Percentiles rank a stretch among this genome's conserved stretches.
Evolutionary conservation across 2,329 filamentous ascomycete genomes (phyloP).

Genomic region (Chaetomium sp.): DNA sequence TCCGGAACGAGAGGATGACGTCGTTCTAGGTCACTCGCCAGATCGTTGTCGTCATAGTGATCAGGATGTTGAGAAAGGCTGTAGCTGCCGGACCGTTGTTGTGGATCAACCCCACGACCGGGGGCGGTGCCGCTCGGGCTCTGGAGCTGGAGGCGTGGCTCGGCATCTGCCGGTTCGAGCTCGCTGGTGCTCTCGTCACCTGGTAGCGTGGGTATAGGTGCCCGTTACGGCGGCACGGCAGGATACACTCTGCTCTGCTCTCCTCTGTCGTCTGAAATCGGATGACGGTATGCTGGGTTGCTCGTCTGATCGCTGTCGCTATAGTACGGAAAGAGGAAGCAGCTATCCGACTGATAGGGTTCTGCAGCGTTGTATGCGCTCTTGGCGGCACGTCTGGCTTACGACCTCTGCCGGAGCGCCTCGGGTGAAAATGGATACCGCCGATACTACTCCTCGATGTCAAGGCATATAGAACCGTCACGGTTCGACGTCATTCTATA

Average conservation of each 20-base stretch:
- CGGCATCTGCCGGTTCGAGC: conserved; percentile 10
- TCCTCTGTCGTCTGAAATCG: conserved; percentile 10
- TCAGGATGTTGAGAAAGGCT: not conserved
- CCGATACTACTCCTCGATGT: not conserved
- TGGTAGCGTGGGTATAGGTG: conserved; percentile 8
- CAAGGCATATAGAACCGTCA: conserved; percentile 3
- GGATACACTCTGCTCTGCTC: conserved; percentile 4
- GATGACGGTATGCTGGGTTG: conserved; percentile 4
- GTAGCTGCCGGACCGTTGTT: conserved; percentile 7
- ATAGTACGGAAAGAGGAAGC: not conserved
- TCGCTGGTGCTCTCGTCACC: conserved; percentile 8
- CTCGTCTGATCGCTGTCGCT: conserved; percentile 3
- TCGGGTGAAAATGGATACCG: not conserved
- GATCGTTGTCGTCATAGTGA: not conserved
- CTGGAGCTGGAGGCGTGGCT: conserved; percentile 8
- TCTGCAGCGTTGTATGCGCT: not conserved
- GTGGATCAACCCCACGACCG: conserved; percentile 8
- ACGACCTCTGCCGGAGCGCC: not conserved
- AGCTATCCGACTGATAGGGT: not conserved
- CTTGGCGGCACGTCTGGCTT: conserved; percentile 4
- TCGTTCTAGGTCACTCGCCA: not conserved
- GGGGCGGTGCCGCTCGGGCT: conserved; percentile 9
- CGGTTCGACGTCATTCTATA: conserved; percentile 2
- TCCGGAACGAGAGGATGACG: not conserved
- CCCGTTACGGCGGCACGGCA: conserved; percentile 5